Evolutionary conservation across 257 asterid species (phyloP).

Genomic region (Avicennia marina): DNA sequence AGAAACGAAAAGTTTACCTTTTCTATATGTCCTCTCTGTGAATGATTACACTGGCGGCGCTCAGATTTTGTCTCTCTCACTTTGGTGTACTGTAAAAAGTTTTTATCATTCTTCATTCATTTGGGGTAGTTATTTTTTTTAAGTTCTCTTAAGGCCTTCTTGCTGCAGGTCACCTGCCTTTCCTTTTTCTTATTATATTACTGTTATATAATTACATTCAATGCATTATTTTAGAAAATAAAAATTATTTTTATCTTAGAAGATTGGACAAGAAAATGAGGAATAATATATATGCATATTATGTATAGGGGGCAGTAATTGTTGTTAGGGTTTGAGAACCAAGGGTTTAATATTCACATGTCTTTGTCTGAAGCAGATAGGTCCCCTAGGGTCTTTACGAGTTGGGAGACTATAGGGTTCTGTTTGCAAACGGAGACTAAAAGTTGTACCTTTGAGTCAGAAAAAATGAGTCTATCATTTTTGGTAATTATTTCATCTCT

Average conservation of each 20-base stretch:
- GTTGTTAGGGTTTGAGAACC: constrained; percentile 30
- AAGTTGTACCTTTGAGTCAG: constrained; percentile 22
- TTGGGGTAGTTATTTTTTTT: constrained; percentile 6
- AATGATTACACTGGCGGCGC: constrained; percentile 37
- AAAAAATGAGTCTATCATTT: too few relatives aligned
- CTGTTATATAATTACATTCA: neutral
- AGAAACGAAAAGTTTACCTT: neutral
- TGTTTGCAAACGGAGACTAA: constrained; percentile 21
- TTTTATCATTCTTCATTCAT: constrained; percentile 16
- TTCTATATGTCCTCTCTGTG: constrained; percentile 9
- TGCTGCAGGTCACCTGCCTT: constrained; percentile 17
- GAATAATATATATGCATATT: too few relatives aligned
- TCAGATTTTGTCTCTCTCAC: constrained; percentile 29
- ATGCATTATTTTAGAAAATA: neutral
- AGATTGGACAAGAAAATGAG: too few relatives aligned
- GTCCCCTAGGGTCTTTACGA: constrained; percentile 3
- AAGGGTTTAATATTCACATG: constrained; percentile 34
- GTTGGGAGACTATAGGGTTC: constrained; percentile 8
- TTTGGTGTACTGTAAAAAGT: neutral
- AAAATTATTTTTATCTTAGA: too few relatives aligned
- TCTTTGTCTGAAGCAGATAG: constrained; percentile 30
- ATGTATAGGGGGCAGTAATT: constrained; percentile 21
- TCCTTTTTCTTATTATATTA: neutral
- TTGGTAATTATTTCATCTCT: too few relatives aligned
- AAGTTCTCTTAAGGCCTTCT: neutral